Conservation (phyloP, 2,329 filamentous ascomycete species). For the Ophiosphaerella korrae region DNA sequence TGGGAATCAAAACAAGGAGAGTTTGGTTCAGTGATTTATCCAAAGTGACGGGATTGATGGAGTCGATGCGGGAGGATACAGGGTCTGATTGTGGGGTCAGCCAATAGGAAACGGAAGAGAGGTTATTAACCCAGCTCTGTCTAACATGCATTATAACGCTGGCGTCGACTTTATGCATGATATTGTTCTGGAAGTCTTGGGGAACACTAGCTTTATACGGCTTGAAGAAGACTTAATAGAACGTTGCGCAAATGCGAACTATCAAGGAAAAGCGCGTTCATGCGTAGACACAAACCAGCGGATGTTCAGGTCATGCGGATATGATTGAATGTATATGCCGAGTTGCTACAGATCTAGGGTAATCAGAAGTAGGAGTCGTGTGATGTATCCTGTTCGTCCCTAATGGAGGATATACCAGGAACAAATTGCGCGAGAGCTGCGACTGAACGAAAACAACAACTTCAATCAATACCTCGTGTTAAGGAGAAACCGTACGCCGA, state of each 20-base stretch:
- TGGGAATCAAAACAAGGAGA: constrained; percentile 4
- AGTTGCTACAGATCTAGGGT: too few species aligned
- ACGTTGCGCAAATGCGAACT: too few species aligned
- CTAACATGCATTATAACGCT: neutral
- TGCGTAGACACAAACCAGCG: too few species aligned
- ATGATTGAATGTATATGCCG: too few species aligned
- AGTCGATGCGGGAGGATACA: constrained; percentile 1
- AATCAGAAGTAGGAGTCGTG: too few species aligned
- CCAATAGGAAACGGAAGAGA: constrained; percentile 3
- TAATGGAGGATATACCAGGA: too few species aligned
- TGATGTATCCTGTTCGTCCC: too few species aligned
- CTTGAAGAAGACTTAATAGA: too few species aligned
- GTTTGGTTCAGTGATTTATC: constrained; percentile 9
- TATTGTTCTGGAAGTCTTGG: neutral
- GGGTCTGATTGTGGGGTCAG: constrained; percentile 8
- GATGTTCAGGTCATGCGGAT: too few species aligned
- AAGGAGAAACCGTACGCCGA: constrained; percentile 4
- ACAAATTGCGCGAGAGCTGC: neutral
- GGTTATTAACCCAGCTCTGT: neutral
- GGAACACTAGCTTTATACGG: neutral
- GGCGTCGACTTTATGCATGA: neutral
- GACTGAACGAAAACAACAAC: neutral
- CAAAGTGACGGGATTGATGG: constrained; percentile 6
- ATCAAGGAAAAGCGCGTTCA: too few species aligned
- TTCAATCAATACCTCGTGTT: neutral